Evolutionary conservation across 108 stramenopile genomes (phyloP).

Genomic region (Nitzschia putrida): DNA sequence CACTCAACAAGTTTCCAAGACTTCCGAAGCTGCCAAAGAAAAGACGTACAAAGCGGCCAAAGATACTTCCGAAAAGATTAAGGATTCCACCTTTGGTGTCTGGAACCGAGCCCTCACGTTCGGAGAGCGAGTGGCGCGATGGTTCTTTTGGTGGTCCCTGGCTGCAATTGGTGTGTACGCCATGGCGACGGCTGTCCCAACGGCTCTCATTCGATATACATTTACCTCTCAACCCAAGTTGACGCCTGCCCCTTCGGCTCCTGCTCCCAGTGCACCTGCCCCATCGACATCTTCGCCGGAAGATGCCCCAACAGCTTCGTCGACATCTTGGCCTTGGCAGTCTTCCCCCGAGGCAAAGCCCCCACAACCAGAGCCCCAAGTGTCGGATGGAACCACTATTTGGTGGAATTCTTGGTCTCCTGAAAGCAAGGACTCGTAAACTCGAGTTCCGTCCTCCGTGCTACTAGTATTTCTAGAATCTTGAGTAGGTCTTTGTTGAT

Average conservation of each 20-base stretch:
- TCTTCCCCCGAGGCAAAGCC: no score
- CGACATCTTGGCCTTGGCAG: no score
- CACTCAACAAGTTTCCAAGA: neutral
- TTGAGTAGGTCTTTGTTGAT: no score
- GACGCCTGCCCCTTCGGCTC: neutral
- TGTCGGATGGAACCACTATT: no score
- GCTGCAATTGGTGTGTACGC: constrained; percentile 73
- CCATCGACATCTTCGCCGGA: no score
- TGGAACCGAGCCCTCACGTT: neutral
- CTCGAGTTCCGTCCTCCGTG: no score
- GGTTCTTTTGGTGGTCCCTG: constrained; percentile 67
- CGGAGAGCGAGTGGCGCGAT: constrained; percentile 19
- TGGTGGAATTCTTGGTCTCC: no score
- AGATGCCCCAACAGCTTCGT: no score
- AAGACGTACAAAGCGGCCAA: constrained; percentile 7
- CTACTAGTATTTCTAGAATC: no score
- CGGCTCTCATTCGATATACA: constrained; percentile 49
- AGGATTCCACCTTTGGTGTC: neutral
- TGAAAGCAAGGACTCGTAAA: no score
- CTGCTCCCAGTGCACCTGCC: no score
- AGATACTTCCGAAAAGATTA: constrained; percentile 8
- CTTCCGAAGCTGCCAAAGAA: neutral
- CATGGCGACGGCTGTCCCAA: constrained; percentile 58
- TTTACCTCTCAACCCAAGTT: constrained; percentile 1
- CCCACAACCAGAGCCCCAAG: no score